Evolutionary conservation across 2,329 filamentous ascomycete genomes (phyloP).

Genomic region (Phialophora expanda): DNA sequence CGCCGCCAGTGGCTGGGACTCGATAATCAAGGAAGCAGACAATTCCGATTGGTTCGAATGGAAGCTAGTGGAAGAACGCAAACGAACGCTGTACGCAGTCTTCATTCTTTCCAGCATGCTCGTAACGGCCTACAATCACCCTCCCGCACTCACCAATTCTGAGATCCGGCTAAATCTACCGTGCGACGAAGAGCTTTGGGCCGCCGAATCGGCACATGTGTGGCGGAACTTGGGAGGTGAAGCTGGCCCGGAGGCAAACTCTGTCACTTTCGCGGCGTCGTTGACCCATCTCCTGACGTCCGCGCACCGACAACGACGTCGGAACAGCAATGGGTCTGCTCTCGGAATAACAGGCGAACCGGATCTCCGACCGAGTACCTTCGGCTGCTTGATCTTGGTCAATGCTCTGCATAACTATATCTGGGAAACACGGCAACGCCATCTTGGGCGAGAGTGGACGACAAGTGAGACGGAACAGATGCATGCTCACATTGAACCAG

Average conservation of each 20-base stretch:
- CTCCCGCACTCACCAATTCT: conserved; percentile 88
- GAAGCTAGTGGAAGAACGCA: conserved; percentile 87
- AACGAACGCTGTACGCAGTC: conserved; percentile 87
- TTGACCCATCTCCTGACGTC: conserved; percentile 80
- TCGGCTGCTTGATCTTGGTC: conserved; percentile 88
- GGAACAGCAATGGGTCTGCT: conserved; percentile 38
- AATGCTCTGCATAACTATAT: conserved; percentile 97
- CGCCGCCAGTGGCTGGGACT: conserved; percentile 51
- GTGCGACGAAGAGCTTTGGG: conserved; percentile 90
- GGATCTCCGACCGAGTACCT: conserved; percentile 81
- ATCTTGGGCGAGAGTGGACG: conserved; percentile 88
- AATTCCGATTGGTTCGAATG: conserved; percentile 84
- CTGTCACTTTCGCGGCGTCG: conserved; percentile 79
- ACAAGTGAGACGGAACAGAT: conserved; percentile 92
- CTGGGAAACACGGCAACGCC: conserved; percentile 92
- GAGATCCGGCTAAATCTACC: conserved; percentile 89
- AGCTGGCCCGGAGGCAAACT: conserved; percentile 70
- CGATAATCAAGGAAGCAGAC: conserved; percentile 52
- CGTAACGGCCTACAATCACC: conserved; percentile 90
- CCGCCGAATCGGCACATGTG: conserved; percentile 78
- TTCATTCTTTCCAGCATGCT: conserved; percentile 90
- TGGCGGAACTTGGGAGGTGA: conserved; percentile 80
- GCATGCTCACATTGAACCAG: conserved; percentile 93
- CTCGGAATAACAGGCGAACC: conserved; percentile 53
- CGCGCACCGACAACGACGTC: conserved; percentile 64